Evolutionary conservation across 768 basidiomycete species (phyloP).

Genomic region (Leccinum rimulosum): DNA sequence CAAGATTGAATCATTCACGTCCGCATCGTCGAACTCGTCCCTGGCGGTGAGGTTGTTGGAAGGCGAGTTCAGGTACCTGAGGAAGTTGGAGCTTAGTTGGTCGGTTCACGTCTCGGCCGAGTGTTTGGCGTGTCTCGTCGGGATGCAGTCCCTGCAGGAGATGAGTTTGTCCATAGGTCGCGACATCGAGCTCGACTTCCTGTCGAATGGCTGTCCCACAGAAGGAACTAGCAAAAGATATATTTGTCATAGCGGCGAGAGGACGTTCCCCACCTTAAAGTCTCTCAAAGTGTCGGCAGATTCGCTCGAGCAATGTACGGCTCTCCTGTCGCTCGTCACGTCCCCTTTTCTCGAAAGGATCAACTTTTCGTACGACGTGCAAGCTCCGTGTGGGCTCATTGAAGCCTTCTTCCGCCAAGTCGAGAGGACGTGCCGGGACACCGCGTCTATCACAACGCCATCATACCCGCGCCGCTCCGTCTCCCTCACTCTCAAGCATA

Average conservation of each 20-base stretch:
- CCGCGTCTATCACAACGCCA: background rate
- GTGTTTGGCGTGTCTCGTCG: constrained; percentile 20
- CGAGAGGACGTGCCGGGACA: constrained; percentile 13
- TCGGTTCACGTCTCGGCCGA: constrained; percentile 23
- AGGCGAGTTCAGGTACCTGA: constrained; percentile 20
- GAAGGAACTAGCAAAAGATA: background rate
- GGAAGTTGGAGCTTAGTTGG: constrained; percentile 24
- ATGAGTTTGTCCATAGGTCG: constrained; percentile 19
- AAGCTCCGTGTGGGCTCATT: constrained; percentile 21
- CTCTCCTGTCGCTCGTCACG: constrained; percentile 22
- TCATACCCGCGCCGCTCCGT: constrained; percentile 1
- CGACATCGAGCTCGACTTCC: constrained; percentile 17
- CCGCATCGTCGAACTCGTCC: constrained; percentile 8
- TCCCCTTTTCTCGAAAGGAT: constrained; percentile 24
- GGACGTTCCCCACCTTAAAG: constrained; percentile 23
- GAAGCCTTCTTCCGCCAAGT: constrained; percentile 26
- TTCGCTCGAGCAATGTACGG: constrained; percentile 29
- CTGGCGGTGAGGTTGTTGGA: constrained; percentile 17
- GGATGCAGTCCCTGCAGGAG: constrained; percentile 25
- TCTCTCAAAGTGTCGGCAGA: constrained; percentile 24
- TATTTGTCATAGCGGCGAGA: background rate
- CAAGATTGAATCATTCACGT: constrained; percentile 22
- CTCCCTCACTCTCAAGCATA: constrained; percentile 31
- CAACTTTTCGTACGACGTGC: constrained; percentile 27
- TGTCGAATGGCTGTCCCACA: constrained; percentile 9